These are phyloP conservation scores for Rubia peregrina DNA, from an alignment of 305 asterid species.

Conservation along the genomic window DNA sequence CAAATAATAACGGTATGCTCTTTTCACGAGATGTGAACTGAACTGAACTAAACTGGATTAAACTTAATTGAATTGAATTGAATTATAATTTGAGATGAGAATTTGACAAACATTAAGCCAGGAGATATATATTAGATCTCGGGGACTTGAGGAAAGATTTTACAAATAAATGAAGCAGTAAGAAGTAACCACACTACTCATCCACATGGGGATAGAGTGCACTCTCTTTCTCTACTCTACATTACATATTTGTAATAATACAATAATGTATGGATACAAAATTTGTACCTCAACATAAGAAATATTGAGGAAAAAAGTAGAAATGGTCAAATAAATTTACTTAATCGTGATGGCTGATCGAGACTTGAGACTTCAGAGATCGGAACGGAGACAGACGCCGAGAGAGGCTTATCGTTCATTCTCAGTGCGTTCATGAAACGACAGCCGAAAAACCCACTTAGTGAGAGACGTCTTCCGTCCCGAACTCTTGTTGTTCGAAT, in stretches of 20 bases:
- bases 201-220: conserved; percentile 86
- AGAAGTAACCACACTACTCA: conserved; percentile 49
- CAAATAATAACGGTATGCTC: too few relatives aligned
- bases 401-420: conserved; percentile 45
- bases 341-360: conserved; percentile 6
- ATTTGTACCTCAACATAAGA: conserved; percentile 43
- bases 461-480: conserved; percentile 41
- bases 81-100: not conserved
- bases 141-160: conserved; percentile 21
- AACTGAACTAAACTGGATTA: too few relatives aligned
- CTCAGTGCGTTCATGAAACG: conserved; percentile 51
- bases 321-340: conserved; percentile 9
- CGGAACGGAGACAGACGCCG: not conserved
- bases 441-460: conserved; percentile 81
- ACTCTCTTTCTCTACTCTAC: conserved; percentile 19
- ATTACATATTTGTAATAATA: conserved; percentile 7
- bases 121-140: not conserved
- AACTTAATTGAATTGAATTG: too few relatives aligned
- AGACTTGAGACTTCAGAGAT: not conserved
- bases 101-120: not conserved
- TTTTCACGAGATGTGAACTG: too few relatives aligned
- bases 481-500: conserved; percentile 29
- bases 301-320: conserved; percentile 35
- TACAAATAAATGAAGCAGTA: conserved; percentile 24
- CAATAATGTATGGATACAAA: conserved; percentile 14